Evolutionary conservation across 78 protist genomes (phyloP), one percentile per base, ranked within the genome.

Genomic region (Polysphondylium violaceum): DNA sequence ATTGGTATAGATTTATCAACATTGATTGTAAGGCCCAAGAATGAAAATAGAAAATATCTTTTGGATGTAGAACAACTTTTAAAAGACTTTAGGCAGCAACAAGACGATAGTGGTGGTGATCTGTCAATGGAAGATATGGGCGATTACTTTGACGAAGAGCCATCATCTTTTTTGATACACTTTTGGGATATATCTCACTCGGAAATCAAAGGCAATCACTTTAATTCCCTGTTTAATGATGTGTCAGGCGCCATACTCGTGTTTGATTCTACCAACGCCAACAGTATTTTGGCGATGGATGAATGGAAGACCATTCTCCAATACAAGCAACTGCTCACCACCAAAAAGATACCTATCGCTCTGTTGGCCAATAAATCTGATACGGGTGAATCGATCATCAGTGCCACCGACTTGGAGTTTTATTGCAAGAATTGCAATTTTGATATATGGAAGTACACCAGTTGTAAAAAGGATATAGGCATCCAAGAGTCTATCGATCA

Each of bases 361-460:
- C 3, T 81, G 19, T 81, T 81, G 53, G 89, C 89, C 7, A 81
- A 81, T 29, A 81, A 81, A 68, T 51, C 69, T 47, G 89, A 81
- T 81, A 9, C 27, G 7, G 89, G 89, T 6, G 89, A 81, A 36
- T 56, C 89, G 25, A 56, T 81, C 11, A 81, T 81, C 7, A 56
- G 31, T 40, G 23, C 31, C n/a, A 25, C 64, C 2, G 89, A 81
- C 41, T 56, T 81, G 27, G 89, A 81, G 21, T 41, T 55, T 50
- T 81, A 81, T 55, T 81, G 89, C 27, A 81, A 81, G 27, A 36
- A 64, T 19, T 68, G 78, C 41, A 67, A 44, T 25, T 81, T 55
- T 56, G 55, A 41, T 68, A 38, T 81, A 19, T 81, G 89, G 76
- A 81, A 23, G 41, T 68, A 55, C 19, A 81, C 89, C 5, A 43